Evolutionary conservation across 1,139 yeast species (phyloP).

Genomic region (Lodderomyces parapsilosis): DNA sequence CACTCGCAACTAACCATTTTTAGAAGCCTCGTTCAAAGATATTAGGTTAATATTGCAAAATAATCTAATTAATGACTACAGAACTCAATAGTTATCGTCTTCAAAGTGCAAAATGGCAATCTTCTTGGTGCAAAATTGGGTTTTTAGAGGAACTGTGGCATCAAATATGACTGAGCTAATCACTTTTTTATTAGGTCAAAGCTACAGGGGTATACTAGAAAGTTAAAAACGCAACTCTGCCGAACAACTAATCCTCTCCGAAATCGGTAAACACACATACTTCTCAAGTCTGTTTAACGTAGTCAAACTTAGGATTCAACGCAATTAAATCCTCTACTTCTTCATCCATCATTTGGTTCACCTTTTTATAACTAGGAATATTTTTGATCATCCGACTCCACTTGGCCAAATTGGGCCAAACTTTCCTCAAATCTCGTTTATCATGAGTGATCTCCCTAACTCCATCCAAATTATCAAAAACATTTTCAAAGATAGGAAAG

Average conservation of each 20-base stretch:
- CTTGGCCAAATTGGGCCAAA: conserved; percentile 32
- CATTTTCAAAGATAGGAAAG: conserved; percentile 44
- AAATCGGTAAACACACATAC: not conserved
- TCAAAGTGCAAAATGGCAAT: conserved; percentile 1
- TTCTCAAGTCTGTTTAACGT: conserved; percentile 9
- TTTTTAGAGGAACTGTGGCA: conserved; percentile 2
- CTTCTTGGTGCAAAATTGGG: no score
- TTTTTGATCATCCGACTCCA: conserved; percentile 39
- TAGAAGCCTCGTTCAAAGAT: no score
- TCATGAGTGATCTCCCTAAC: conserved; percentile 35
- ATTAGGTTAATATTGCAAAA: no score
- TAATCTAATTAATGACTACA: no score
- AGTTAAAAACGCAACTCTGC: not conserved
- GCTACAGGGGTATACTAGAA: not conserved
- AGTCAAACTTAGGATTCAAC: conserved; percentile 14
- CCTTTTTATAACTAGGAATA: conserved; percentile 28
- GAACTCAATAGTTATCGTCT: no score
- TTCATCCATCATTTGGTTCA: conserved; percentile 31
- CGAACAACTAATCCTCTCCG: not conserved
- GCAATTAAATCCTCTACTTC: conserved; percentile 21
- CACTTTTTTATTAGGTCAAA: not conserved
- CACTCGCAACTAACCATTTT: not conserved
- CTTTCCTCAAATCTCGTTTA: conserved; percentile 29
- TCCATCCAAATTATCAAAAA: conserved; percentile 41
- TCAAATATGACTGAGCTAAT: conserved; percentile 3